Conservation (phyloP, 2,329 filamentous ascomycete genomes). For the Aspergillaceae sp. region DNA sequence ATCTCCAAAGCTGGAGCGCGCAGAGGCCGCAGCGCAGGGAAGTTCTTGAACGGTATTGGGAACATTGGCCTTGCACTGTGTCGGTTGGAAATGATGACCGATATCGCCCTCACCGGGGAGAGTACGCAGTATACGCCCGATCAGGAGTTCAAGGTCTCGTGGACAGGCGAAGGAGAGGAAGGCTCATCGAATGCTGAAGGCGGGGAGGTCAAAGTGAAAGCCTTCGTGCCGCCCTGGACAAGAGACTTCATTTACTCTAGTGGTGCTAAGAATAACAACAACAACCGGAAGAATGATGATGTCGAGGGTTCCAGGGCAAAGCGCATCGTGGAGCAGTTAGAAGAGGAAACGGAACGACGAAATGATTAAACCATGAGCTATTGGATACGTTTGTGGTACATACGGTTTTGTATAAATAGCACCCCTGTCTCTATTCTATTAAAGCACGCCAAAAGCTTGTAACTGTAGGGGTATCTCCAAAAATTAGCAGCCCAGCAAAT, state of each 20-base stretch:
- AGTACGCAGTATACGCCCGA: constrained; percentile 51
- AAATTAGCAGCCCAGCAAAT: too few relatives aligned
- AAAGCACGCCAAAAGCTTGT: neutral
- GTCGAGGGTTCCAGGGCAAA: constrained; percentile 26
- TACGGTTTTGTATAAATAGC: constrained; percentile 14
- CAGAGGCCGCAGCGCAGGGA: constrained; percentile 64
- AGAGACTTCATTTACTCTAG: constrained; percentile 36
- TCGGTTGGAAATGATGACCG: constrained; percentile 83
- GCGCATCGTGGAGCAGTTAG: constrained; percentile 29
- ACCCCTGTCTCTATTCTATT: neutral
- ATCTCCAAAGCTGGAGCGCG: constrained; percentile 45
- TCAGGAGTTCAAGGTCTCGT: constrained; percentile 54
- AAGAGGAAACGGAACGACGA: constrained; percentile 15
- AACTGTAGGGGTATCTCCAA: constrained; percentile 16
- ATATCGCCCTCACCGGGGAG: constrained; percentile 62
- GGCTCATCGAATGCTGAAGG: constrained; percentile 25
- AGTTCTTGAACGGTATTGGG: constrained; percentile 68
- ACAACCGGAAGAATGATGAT: constrained; percentile 12
- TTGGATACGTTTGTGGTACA: constrained; percentile 14
- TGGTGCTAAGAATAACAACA: constrained; percentile 26
- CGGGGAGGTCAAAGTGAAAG: constrained; percentile 55
- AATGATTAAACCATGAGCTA: neutral
- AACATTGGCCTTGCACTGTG: constrained; percentile 84
- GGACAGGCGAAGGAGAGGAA: constrained; percentile 36
- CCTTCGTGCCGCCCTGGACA: constrained; percentile 76